Conservation (phyloP, 2,329 filamentous ascomycete species). For the Sporothrix inflata region DNA sequence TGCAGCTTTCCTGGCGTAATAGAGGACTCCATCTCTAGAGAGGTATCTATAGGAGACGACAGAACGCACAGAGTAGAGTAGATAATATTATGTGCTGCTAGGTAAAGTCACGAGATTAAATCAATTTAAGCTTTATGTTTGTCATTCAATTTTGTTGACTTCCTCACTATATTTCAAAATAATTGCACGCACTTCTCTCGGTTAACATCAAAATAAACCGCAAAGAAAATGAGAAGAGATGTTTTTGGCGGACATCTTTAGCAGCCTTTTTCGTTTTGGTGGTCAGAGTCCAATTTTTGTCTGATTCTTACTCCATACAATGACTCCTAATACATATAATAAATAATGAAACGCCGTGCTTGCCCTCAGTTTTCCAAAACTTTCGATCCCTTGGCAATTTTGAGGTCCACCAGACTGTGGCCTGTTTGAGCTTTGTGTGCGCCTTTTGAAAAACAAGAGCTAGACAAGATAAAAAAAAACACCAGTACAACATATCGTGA, state of each 20-base stretch:
- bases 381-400: constrained; percentile 8
- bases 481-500: constrained; percentile 16
- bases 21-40: neutral
- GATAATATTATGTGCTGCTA: neutral
- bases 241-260: neutral
- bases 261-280: neutral
- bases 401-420: neutral
- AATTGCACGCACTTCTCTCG: neutral
- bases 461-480: constrained; percentile 1
- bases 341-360: constrained; percentile 24
- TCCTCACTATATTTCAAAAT: neutral
- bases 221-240: neutral
- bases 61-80: neutral
- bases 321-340: constrained; percentile 10
- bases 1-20: neutral
- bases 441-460: neutral
- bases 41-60: neutral
- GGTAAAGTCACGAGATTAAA: neutral
- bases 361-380: neutral
- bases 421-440: constrained; percentile 12
- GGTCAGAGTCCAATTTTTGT: neutral
- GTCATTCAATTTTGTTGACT: neutral
- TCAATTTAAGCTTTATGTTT: neutral
- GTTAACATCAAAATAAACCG: neutral
- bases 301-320: constrained; percentile 16